Percentiles rank a stretch among this genome's conserved stretches.
Evolutionary conservation across 495 filamentous ascomycete genomes (phyloP).

Genomic region (Apodospora peruviana): DNA sequence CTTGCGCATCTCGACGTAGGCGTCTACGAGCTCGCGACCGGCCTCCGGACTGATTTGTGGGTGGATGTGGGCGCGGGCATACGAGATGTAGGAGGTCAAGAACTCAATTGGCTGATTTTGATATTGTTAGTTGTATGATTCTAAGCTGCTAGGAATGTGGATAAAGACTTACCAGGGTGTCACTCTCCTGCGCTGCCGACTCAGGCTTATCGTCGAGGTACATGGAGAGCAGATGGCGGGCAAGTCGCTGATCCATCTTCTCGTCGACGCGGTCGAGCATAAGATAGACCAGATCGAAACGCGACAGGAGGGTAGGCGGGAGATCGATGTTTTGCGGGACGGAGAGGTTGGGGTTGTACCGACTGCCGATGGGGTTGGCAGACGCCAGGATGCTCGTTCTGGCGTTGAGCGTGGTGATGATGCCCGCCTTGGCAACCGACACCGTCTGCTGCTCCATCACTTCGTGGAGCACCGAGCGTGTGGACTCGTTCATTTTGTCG

Average conservation of each 20-base stretch:
- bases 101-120: constrained; percentile 77
- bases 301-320: constrained; percentile 86
- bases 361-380: constrained; percentile 94
- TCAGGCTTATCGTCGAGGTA: constrained; percentile 92
- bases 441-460: constrained; percentile 99
- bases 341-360: constrained; percentile 92
- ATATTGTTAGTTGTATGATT: constrained; percentile 15
- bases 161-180: constrained; percentile 65
- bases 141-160: not conserved
- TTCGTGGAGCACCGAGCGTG: constrained; percentile 93
- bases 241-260: constrained; percentile 76
- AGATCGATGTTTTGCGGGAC: constrained; percentile 98
- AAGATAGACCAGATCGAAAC: constrained; percentile 95
- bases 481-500: constrained; percentile 97
- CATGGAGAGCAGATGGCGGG: constrained; percentile 91
- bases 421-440: constrained; percentile 96
- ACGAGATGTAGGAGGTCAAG: constrained; percentile 94
- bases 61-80: constrained; percentile 82
- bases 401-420: constrained; percentile 97
- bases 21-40: constrained; percentile 68
- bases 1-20: constrained; percentile 95
- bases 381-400: constrained; percentile 91
- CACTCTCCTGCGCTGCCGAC: constrained; percentile 60
- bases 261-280: constrained; percentile 93
- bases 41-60: constrained; percentile 73